Evolutionary conservation across 1,284 basidiomycete genomes (phyloP), one percentile per base, ranked within the genome.

Genomic region (Leccinum subrobustum): DNA sequence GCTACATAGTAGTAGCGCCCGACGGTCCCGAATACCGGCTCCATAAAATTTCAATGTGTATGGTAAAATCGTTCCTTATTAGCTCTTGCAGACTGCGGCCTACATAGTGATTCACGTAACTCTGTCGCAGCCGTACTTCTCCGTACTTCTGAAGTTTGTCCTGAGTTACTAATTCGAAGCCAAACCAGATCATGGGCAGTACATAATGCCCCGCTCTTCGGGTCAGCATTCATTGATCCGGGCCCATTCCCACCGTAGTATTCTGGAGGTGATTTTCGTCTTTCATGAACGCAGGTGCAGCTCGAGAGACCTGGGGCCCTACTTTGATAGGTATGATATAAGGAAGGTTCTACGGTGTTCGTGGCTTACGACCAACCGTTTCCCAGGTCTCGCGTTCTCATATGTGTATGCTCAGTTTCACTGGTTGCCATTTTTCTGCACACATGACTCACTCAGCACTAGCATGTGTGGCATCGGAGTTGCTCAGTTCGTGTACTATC

Each of bases 401-500:
- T 1, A 6, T 14, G 57, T 12, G 62, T 63, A 18, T n/a, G 62
- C 35, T 33, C 6, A 35, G n/a, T 31, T 52, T 11, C 1, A 14
- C 11, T 4, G 1, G n/a, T 33, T 25, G 9, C 18, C 9, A 8
- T 11, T 8, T 14, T 18, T 58, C 20, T 31, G 18, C n/a, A 4
- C 18, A 1, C 3, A 3, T 20, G 35, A 27, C 47, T 54, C 7
- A 56, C 51, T 20, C 12, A 1, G 12, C 35, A 16, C n/a, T 27
- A 66, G 65, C 31, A n/a, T 66, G 31, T 66, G 59, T 18, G 65
- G 65, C 1, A 56, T 60, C n/a, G 48, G 58, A 31, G 3, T 60
- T 8, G 51, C 58, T 39, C 68, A 70, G 58, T 61, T 62, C 54
- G 18, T 57, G 44, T 65, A 62, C 50, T 72, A 72, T 50, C 5